Percentiles rank a stretch among this genome's conserved stretches.
Evolutionary conservation across 306 rosid genomes (phyloP).

Genomic region (Myrica gale): DNA sequence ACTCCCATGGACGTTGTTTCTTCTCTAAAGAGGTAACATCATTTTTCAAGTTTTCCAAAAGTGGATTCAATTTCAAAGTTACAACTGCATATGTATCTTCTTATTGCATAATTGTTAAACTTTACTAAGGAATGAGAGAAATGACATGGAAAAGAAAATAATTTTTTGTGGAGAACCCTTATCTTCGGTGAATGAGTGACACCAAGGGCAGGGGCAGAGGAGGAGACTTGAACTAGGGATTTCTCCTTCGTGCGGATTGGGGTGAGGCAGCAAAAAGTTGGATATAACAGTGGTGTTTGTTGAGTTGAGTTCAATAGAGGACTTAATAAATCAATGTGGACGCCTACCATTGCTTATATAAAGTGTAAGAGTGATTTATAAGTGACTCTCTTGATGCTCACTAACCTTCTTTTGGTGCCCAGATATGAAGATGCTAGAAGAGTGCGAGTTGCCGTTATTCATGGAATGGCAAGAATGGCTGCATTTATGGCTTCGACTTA

Average conservation of each 20-base stretch:
- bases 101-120: conserved; percentile 8
- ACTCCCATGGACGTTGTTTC: conserved; percentile 59
- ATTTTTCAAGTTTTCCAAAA: conserved; percentile 17
- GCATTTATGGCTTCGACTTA: conserved; percentile 95
- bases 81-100: conserved; percentile 4
- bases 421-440: conserved; percentile 77
- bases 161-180: background rate
- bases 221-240: background rate
- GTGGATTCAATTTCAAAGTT: conserved; percentile 2
- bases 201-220: background rate
- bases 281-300: background rate
- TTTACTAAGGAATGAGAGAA: background rate
- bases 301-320: background rate
- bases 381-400: background rate
- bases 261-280: background rate
- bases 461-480: conserved; percentile 99
- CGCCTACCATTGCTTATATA: background rate
- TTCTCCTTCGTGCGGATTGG: background rate
- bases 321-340: background rate
- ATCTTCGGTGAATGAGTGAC: background rate
- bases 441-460: conserved; percentile 75
- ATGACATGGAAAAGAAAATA: background rate
- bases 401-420: conserved; percentile 5
- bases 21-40: conserved; percentile 62
- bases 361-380: too few species aligned